Evolutionary conservation across 2,329 filamentous ascomycete species (phyloP), one percentile per base, ranked within the genome.

Genomic region (Penicillium sp.): DNA sequence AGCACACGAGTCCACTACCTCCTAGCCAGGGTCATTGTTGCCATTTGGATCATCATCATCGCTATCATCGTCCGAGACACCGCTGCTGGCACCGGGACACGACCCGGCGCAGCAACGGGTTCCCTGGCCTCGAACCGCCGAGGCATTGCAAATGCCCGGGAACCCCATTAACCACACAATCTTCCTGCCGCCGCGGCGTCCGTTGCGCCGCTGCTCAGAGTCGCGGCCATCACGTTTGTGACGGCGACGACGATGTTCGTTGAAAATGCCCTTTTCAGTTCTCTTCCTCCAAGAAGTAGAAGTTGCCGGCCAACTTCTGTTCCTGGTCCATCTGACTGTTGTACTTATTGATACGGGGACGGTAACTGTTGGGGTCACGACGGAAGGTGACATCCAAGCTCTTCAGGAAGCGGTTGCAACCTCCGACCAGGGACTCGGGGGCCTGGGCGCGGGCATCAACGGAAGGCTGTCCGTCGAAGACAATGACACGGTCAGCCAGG

Each of bases 301-400:
- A 99, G 79, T 97, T 97, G 67, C 95, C 95, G 62, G 77, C 79
- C 68, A 92, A 67, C 83, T 99, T 99, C 83, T 99, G 94, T 73
- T 97, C 94, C 75, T 97, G 92, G 76, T 99, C 94, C 65, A 97
- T 84, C 81, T 99, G 94, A 72, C 89, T 94, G 76, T 92, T 88
- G 70, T 86, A 80, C 84, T 99, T 99, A 85, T 99, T 99, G 82
- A 99, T 99, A 78, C 95, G 91, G 59, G 95, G 94, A 58, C 94
- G 88, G 84, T 85, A 99, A 70, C 94, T 96, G 78, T 88, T 92
- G 59, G 95, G 94, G 71, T 99, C 94, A 73, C 95, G 92, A 69
- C 94, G 90, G 89, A 99, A 99, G 46, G 94, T 97, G 67, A 99
- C 94, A 67, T 99, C 91, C 59, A 99, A 81, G 77, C 92, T 97